A percentile compares a stretch with the other conserved stretches of the same genome.
phyloP scores from a whole-genome alignment of 1,139 yeast genomes.

The Pichiaceae sp. region DNA sequence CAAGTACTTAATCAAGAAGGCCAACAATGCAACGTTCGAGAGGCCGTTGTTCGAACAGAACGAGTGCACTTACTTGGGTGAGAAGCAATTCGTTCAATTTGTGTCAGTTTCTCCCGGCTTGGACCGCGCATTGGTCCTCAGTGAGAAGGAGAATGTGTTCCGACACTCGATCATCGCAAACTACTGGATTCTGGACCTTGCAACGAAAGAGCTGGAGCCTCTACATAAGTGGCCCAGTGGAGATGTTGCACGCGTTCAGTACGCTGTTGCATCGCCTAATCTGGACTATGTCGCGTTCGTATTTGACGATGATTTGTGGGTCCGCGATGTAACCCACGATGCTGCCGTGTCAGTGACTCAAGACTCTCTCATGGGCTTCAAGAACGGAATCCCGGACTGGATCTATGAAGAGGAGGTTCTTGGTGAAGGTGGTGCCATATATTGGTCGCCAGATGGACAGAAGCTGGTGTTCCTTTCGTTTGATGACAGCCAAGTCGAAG shows the following conservation, averaged over 20 bases:
- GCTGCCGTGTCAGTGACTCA: slow-evolving; percentile 46
- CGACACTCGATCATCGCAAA: slow-evolving; percentile 66
- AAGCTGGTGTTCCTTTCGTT: slow-evolving; percentile 55
- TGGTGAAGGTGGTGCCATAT: slow-evolving; percentile 39
- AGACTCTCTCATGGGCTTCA: slow-evolving; percentile 56
- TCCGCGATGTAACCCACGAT: slow-evolving; percentile 20
- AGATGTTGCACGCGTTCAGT: slow-evolving; percentile 28
- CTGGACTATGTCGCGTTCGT: slow-evolving; percentile 64
- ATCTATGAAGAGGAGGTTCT: slow-evolving; percentile 56
- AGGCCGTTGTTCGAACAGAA: slow-evolving; percentile 13
- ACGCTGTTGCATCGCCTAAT: slow-evolving; percentile 71
- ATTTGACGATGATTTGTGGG: slow-evolving; percentile 50
- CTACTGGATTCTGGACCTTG: slow-evolving; percentile 55
- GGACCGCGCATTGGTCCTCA: slow-evolving; percentile 38
- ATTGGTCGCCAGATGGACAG: slow-evolving; percentile 67
- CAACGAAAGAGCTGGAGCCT: slow-evolving; percentile 31
- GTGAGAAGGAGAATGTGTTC: slow-evolving; percentile 52
- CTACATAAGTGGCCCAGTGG: slow-evolving; percentile 24
- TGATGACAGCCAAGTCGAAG: slow-evolving; percentile 65
- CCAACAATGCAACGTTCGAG: slow-evolving; percentile 15
- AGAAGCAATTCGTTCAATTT: slow-evolving; percentile 12
- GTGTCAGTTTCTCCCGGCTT: slow-evolving; percentile 29
- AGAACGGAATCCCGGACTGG: slow-evolving; percentile 57
- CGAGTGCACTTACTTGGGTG: slow-evolving; percentile 11
- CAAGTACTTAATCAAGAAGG: slow-evolving; percentile 15